Base-by-base conservation (phyloP, 1,284 basidiomycete species). In the Cutaneotrichosporon cutaneum region DNA sequence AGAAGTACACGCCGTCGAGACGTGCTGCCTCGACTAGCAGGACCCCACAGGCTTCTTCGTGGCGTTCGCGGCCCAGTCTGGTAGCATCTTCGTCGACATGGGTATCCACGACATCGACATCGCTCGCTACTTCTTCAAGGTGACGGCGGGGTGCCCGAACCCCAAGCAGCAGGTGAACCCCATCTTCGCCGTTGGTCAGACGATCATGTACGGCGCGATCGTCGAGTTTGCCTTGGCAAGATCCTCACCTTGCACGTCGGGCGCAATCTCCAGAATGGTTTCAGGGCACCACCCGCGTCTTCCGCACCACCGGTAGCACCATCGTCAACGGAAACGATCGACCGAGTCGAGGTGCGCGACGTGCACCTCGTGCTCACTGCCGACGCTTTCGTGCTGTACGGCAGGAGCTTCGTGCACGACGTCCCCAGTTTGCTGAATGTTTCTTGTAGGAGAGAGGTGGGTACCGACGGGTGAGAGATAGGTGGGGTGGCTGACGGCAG, bases 91-190 rank as follows among this genome's bases (percentile, higher is more conserved):
- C 26, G 48, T 51, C 26, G 48, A 51, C 26, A 51, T 51, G 48
- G 48, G 48, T 9, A 51, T 51, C 18, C 48, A 51, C 27, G 48
- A 51, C 48, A 30, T 51, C 27, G 48, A 51, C 26, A 51, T 51
- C 32, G 48, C 48, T 1, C 26, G 48, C 3, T 51, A 30, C 27
- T 51, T 18, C 26, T 27, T 51, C 18, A 16, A 51, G 4, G 27
- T 32, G 14, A 51, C 26, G 13, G 10, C 8, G 8, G 48, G 26
- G 1, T 51, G 48, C 18, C 48, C 48, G 27, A 51, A 51, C 26
- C 48, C 48, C 13, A 51, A 51, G 27, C 32, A 51, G 27, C 48
- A 51, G 26, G 48, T 51, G 18, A n/a, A 32, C 27, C 48, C 27
- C 16, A 27, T 51, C 18, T 51, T 51, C 10, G 48, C 48, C 2